Evolutionary conservation across 116 monocot genomes (phyloP).

Genomic region (Thalassia testudinum): DNA sequence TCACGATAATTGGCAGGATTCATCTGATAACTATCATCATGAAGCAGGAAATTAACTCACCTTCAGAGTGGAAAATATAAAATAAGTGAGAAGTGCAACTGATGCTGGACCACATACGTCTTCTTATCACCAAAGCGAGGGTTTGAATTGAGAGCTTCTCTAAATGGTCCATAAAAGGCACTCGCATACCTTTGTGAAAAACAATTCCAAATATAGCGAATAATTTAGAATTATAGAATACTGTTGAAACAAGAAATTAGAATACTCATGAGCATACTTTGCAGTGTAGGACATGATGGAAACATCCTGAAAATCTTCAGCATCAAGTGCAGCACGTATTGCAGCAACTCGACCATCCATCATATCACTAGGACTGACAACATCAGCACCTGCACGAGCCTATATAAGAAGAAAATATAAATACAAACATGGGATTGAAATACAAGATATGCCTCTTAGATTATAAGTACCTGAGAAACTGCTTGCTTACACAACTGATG

Average conservation of each 20-base stretch:
- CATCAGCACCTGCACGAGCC: slow-evolving; percentile 95
- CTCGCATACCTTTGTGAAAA: slow-evolving; percentile 70
- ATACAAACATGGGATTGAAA: too few relatives aligned
- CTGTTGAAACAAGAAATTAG: neutral
- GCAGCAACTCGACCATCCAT: slow-evolving; percentile 95
- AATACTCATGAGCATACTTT: slow-evolving; percentile 33
- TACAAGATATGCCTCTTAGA: neutral
- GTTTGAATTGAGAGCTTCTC: slow-evolving; percentile 97
- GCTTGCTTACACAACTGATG: slow-evolving; percentile 96
- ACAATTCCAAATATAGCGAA: too few relatives aligned
- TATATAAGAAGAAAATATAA: slow-evolving; percentile 3
- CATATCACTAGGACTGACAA: slow-evolving; percentile 98
- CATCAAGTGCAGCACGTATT: slow-evolving; percentile 69
- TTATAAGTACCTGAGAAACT: slow-evolving; percentile 62
- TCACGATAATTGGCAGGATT: slow-evolving; percentile 94
- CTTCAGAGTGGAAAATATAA: neutral
- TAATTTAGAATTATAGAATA: neutral
- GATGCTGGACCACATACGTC: slow-evolving; percentile 32
- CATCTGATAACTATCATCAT: slow-evolving; percentile 78
- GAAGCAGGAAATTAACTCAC: neutral
- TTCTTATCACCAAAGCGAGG: slow-evolving; percentile 99
- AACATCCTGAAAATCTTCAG: slow-evolving; percentile 86
- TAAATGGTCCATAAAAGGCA: slow-evolving; percentile 95
- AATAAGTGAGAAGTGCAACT: neutral
- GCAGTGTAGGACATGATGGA: slow-evolving; percentile 98